phyloP scores from a whole-genome alignment of 164 flowering plant species.

The Liquidambar formosana region DNA sequence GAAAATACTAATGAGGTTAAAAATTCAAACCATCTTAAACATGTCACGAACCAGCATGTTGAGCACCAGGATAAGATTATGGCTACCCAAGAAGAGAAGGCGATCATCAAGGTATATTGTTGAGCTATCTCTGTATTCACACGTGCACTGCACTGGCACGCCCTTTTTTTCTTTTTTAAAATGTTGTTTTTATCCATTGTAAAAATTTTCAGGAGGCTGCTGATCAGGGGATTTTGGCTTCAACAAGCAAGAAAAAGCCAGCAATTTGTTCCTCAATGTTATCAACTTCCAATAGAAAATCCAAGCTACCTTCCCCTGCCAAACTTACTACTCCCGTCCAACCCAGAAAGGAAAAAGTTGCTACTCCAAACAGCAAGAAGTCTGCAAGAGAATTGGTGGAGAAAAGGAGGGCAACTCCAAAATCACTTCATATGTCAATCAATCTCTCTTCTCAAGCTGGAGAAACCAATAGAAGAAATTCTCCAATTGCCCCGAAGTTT shows the following conservation, averaged over 20 bases:
- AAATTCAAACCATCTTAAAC: conserved; percentile 18
- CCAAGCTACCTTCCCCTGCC: conserved; percentile 33
- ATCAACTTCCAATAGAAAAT: conserved; percentile 22
- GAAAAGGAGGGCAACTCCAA: conserved; percentile 38
- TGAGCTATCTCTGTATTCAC: background rate
- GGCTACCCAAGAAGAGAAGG: conserved; percentile 17
- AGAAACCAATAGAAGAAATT: conserved; percentile 30
- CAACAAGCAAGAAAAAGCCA: conserved; percentile 27
- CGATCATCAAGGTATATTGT: conserved; percentile 24
- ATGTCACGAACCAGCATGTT: too few relatives aligned
- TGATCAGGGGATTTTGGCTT: conserved; percentile 21
- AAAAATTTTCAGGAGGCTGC: conserved; percentile 33
- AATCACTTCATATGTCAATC: conserved; percentile 67
- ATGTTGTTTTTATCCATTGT: background rate
- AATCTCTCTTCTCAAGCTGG: conserved; percentile 34
- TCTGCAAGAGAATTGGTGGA: conserved; percentile 15
- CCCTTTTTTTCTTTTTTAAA: background rate
- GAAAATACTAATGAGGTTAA: conserved; percentile 23
- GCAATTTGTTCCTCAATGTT: conserved; percentile 28
- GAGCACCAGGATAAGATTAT: conserved; percentile 6
- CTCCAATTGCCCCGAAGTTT: conserved; percentile 28
- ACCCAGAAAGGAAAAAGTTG: conserved; percentile 26
- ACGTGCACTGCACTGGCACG: background rate
- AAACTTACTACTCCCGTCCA: conserved; percentile 26
- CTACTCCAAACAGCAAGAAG: conserved; percentile 29